Evolutionary conservation across 1,284 basidiomycete species (phyloP), one percentile per base, ranked within the genome.

Genomic region (Ceratobasidium sp.): DNA sequence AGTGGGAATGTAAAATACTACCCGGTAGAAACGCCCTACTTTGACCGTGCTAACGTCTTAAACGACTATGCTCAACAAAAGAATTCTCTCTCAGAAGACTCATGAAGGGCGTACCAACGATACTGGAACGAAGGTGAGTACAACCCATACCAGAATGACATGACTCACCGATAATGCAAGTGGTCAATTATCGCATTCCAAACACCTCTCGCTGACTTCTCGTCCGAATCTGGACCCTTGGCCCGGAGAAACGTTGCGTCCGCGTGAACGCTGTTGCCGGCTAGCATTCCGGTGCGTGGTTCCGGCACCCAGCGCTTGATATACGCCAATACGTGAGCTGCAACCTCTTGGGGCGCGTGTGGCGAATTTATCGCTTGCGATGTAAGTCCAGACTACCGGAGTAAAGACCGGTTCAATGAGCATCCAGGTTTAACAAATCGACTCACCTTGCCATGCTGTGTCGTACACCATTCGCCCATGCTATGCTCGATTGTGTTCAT

Each of bases 221-320:
- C 34, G 6, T 62, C 56, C 5, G 71, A 43, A 49, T 91, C 89
- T 2, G 94, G 93, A 91, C 95, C 94, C 77, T 93, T 89, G 80
- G 89, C 88, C 1, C 84, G 85, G 15, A 96, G 85, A 81, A 96
- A 96, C 1, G 84, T 83, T 76, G 89, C 87, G 82, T 96, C 95
- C 0, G 89, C 89, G 80, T 96, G 93, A 0, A 96, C 92, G 6
- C 92, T 92, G 82, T 88, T 95, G 1, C 94, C 94, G 0, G 94
- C 93, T 15, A 96, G 87, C 11, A 94, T 88, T 2, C 89, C 95
- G 0, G 84, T 84, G 52, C 87, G 84, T 76, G 86, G 85, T 29
- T 86, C 82, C 1, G 93, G 93, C 43, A 95, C 86, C 91, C 93
- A 93, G 81, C 86, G 88, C 83, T 92, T 89, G 81, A 95, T 89